Evolutionary conservation across 345 rosid species (phyloP), one percentile per base, ranked within the genome.

Genomic region (Psidium friedrichsthalianum): DNA sequence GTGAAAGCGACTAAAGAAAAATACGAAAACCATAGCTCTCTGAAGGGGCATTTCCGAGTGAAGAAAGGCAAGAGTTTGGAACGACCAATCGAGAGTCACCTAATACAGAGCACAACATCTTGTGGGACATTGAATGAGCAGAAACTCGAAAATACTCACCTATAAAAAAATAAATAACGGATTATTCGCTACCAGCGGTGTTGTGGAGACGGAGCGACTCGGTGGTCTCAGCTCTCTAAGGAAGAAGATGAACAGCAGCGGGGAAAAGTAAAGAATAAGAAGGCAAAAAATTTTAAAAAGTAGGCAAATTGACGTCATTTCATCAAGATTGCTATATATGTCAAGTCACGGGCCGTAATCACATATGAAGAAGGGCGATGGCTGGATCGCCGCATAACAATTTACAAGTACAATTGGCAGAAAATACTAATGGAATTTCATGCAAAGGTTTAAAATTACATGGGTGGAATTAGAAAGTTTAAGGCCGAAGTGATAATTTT

Each of bases 311-410:
- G 2, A 5, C 6, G 18, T 52, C 6, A 15, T 1, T 52, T 52
- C 55, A 52, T 52, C 55, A 52, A 52, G 20, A 52, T 16, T 57
- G n/a, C n/a, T 25, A 14, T 56, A 21, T 11, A 56, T 24, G 29
- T 25, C 61, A 56, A 56, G 9, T 9, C 27, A 11, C 0, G 2
- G 0, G 1, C 3, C 0, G 0, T 25, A 15, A n/a, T 57, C 16
- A 0, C 0, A 1, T 25, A 8, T 22, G 58, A 56, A 24, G 58
- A n/a, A 11, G 22, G 3, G 29, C 3, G n/a, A 57, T 11, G 8
- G 8, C 9, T 25, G 0, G 29, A 57, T 1, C 1, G 0, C 8
- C 29, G 11, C 1, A 0, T 5, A 57, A 0, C 27, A 1, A 57
- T 57, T 57, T 57, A 0, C 0, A 57, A 3, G 4, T n/a, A 27